Conservation (phyloP, 148 eudicot genomes). For the Fagopyrum esculentum region DNA sequence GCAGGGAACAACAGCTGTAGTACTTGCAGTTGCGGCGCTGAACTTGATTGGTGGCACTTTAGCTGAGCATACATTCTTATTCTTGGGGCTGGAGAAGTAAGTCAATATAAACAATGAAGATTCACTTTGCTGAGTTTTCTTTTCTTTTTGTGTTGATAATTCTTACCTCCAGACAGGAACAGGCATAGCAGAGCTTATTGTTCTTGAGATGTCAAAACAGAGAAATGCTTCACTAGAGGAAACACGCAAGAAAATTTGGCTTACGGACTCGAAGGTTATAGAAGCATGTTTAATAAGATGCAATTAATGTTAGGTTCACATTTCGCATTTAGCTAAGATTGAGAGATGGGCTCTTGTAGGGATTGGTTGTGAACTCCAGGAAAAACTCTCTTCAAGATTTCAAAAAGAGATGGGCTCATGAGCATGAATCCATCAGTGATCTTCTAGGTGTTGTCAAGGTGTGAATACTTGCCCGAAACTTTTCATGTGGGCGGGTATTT, state of each 20-base stretch:
- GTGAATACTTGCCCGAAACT: constrained; percentile 18
- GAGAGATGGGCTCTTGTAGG: constrained; percentile 33
- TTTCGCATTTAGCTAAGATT: neutral
- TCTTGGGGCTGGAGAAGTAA: constrained; percentile 96
- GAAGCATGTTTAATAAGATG: constrained; percentile 31
- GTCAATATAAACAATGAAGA: constrained; percentile 44
- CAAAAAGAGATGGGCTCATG: constrained; percentile 98
- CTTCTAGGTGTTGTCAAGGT: constrained; percentile 84
- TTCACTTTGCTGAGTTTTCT: neutral
- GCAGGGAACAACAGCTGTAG: constrained; percentile 93
- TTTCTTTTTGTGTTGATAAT: constrained; percentile 15
- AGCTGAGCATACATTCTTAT: constrained; percentile 73
- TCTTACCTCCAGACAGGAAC: constrained; percentile 72
- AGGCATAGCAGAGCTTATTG: constrained; percentile 94
- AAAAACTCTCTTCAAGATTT: constrained; percentile 81
- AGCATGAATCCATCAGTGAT: constrained; percentile 57
- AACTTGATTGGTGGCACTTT: constrained; percentile 78
- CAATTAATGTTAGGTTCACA: neutral
- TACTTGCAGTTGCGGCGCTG: constrained; percentile 73
- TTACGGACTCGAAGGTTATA: constrained; percentile 83
- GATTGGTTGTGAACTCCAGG: constrained; percentile 75
- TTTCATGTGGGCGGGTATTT: constrained; percentile 43
- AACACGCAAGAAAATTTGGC: constrained; percentile 91
- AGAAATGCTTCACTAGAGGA: constrained; percentile 56
- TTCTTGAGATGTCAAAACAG: constrained; percentile 88